Percentiles rank a stretch among this genome's conserved stretches.
phyloP scores from a whole-genome alignment of 805 yeast species.

The Tetrapisispora namnaoensis region DNA sequence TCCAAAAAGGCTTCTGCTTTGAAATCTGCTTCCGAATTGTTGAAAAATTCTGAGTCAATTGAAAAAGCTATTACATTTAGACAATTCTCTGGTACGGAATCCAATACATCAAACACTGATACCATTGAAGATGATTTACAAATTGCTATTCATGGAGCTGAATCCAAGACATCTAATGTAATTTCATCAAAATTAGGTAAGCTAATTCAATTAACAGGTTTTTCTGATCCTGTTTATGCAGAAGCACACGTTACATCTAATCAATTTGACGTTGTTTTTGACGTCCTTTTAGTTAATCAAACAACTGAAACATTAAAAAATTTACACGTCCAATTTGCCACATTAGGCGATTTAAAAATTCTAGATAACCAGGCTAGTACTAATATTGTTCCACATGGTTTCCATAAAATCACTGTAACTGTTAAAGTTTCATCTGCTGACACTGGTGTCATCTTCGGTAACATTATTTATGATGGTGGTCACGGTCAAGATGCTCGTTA shows the following conservation, averaged over 20 bases:
- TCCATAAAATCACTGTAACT: conserved; percentile 80
- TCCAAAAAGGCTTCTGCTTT: conserved; percentile 51
- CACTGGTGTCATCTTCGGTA: conserved; percentile 96
- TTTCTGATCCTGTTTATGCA: conserved; percentile 94
- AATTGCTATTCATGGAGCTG: conserved; percentile 37
- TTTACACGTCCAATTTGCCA: conserved; percentile 87
- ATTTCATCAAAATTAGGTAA: conserved; percentile 73
- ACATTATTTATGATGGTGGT: conserved; percentile 91
- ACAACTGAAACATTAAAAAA: conserved; percentile 85
- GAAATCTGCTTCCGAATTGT: conserved; percentile 45
- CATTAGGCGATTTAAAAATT: conserved; percentile 91
- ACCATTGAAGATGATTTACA: conserved; percentile 50
- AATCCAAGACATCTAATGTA: conserved; percentile 40
- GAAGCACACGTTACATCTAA: conserved; percentile 95
- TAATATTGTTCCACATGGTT: conserved; percentile 95
- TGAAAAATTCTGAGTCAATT: conserved; percentile 59
- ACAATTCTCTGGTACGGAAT: conserved; percentile 50
- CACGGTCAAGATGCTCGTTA: conserved; percentile 83
- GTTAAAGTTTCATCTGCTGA: conserved; percentile 94
- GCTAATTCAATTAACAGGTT: conserved; percentile 92
- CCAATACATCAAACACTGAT: conserved; percentile 32
- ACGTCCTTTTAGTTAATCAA: conserved; percentile 89
- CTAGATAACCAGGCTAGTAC: conserved; percentile 84
- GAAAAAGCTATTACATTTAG: conserved; percentile 75
- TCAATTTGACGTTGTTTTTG: conserved; percentile 91